A percentile compares a stretch with the other conserved stretches of the same genome.
These are phyloP conservation scores for Ophiosphaerella narmari DNA, from an alignment of 2,329 filamentous ascomycete species.

Conservation along the genomic window DNA sequence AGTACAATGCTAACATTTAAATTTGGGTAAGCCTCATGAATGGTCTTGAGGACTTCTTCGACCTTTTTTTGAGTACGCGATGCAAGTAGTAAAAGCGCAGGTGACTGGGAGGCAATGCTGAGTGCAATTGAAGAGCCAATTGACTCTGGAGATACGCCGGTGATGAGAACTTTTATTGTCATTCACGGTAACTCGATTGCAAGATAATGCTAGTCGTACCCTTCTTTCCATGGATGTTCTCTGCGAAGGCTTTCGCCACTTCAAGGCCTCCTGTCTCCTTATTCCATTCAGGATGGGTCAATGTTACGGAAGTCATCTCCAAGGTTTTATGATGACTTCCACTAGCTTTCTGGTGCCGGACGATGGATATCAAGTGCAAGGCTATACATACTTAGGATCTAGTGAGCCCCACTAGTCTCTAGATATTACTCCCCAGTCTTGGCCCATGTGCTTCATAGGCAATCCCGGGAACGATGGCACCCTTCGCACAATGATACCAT, in stretches of 20 bases:
- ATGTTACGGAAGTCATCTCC: slow-evolving; percentile 17
- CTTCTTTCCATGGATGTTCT: slow-evolving; percentile 32
- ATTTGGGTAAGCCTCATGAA: slow-evolving; percentile 39
- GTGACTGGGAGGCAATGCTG: slow-evolving; percentile 33
- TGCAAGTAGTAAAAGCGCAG: slow-evolving; percentile 35
- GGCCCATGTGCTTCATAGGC: too few species aligned
- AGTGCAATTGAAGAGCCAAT: slow-evolving; percentile 38
- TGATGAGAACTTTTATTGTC: slow-evolving; percentile 43
- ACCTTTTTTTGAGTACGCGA: slow-evolving; percentile 53
- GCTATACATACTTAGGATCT: too few species aligned
- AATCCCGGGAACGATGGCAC: too few species aligned
- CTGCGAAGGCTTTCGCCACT: slow-evolving; percentile 37
- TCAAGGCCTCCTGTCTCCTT: slow-evolving; percentile 36
- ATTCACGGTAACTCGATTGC: slow-evolving; percentile 5
- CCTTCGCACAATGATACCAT: too few species aligned
- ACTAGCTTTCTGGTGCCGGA: too few species aligned
- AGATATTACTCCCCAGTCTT: too few species aligned
- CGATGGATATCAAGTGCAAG: too few species aligned
- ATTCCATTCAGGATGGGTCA: slow-evolving; percentile 43
- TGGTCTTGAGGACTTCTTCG: slow-evolving; percentile 42
- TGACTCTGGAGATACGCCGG: slow-evolving; percentile 35
- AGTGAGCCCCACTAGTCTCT: too few species aligned
- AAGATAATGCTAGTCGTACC: slow-evolving; percentile 12
- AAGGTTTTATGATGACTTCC: not conserved
- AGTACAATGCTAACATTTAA: slow-evolving; percentile 23